phyloP scores from a whole-genome alignment of 768 basidiomycete species.

The Amylocystis lapponica region DNA sequence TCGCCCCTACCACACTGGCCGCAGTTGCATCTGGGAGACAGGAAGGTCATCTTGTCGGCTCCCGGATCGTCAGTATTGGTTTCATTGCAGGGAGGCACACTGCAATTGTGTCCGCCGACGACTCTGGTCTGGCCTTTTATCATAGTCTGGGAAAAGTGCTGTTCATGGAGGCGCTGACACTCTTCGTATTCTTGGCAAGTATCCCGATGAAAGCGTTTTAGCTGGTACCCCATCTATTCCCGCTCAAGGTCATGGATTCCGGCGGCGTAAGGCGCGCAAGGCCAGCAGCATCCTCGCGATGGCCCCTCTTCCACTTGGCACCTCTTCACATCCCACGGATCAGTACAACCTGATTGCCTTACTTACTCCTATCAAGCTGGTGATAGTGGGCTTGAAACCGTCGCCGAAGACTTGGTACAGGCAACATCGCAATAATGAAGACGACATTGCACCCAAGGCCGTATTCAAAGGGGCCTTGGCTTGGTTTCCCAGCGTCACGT shows the following conservation, averaged over 20 bases:
- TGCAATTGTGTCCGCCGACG: slow-evolving; percentile 86
- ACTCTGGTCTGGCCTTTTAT: slow-evolving; percentile 88
- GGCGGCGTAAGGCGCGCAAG: slow-evolving; percentile 45
- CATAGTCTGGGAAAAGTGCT: slow-evolving; percentile 92
- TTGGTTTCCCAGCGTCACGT: slow-evolving; percentile 71
- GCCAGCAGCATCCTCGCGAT: slow-evolving; percentile 67
- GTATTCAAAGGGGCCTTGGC: slow-evolving; percentile 61
- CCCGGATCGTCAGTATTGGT: slow-evolving; percentile 72
- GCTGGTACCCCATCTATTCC: slow-evolving; percentile 11
- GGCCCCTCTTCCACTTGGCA: slow-evolving; percentile 77
- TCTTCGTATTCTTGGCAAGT: slow-evolving; percentile 88
- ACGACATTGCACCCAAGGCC: slow-evolving; percentile 35
- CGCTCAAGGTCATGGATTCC: slow-evolving; percentile 24
- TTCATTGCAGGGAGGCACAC: slow-evolving; percentile 93
- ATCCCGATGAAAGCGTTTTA: slow-evolving; percentile 49
- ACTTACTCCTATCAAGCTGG: slow-evolving; percentile 84
- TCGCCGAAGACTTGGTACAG: slow-evolving; percentile 91
- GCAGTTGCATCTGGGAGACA: slow-evolving; percentile 72
- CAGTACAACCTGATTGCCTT: slow-evolving; percentile 75
- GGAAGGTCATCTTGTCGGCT: slow-evolving; percentile 80
- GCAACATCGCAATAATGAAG: slow-evolving; percentile 48
- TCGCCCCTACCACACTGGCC: slow-evolving; percentile 61
- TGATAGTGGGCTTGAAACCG: slow-evolving; percentile 90
- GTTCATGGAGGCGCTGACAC: slow-evolving; percentile 93
- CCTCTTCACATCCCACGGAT: slow-evolving; percentile 70